phyloP scores from a whole-genome alignment of 192 early-diverging fungal species.

The Dissophora ornata region DNA sequence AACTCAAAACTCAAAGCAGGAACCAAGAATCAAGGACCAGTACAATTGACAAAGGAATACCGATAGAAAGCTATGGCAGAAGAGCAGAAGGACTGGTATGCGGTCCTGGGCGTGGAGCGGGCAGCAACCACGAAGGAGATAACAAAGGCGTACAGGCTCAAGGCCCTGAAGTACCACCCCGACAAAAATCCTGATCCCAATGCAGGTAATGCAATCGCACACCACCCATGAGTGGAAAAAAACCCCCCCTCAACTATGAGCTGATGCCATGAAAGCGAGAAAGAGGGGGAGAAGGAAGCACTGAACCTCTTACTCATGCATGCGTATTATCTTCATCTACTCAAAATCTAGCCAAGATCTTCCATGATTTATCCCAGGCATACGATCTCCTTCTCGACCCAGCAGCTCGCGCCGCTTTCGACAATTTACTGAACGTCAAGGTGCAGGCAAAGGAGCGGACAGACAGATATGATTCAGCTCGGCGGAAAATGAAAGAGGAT shows the following conservation, averaged over 20 bases:
- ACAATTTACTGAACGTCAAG: constrained; percentile 56
- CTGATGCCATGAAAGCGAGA: no score
- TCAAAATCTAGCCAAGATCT: constrained; percentile 60
- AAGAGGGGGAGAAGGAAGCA: no score
- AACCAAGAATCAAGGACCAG: no score
- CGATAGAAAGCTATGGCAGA: constrained; percentile 34
- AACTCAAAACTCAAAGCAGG: no score
- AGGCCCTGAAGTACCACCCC: constrained; percentile 87
- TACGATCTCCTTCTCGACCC: constrained; percentile 59
- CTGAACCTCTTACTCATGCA: no score
- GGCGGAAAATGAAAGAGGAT: constrained; percentile 59
- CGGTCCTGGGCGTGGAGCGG: constrained; percentile 57
- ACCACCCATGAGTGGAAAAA: no score
- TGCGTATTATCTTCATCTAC: no score
- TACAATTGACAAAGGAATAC: not conserved
- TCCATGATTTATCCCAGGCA: constrained; percentile 59
- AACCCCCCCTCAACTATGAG: no score
- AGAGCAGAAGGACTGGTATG: constrained; percentile 62
- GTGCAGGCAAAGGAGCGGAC: constrained; percentile 58
- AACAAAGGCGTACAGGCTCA: constrained; percentile 61
- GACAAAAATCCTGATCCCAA: constrained; percentile 84
- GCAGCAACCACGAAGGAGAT: constrained; percentile 58
- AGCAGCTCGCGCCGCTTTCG: constrained; percentile 56
- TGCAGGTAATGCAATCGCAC: constrained; percentile 50
- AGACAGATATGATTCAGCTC: constrained; percentile 57